Evolutionary conservation across 2,329 filamentous ascomycete genomes (phyloP), one percentile per base, ranked within the genome.

Genomic region (Paracamarosporium sp.): DNA sequence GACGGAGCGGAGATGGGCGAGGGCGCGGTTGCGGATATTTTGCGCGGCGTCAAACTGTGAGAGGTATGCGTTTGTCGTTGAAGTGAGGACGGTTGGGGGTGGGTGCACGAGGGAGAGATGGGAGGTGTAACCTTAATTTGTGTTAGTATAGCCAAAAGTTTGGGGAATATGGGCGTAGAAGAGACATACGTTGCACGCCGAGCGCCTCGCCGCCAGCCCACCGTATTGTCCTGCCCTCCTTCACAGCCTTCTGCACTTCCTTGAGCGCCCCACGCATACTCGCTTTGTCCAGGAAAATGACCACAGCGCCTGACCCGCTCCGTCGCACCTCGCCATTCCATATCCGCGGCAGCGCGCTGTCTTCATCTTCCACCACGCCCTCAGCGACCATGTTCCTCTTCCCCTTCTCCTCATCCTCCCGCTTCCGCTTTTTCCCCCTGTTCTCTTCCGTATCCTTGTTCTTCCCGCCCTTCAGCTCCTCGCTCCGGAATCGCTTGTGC

Each of bases 21-120:
- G 79, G 80, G 88, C 63, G 71, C 84, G 66, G 82, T 88, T 77
- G 82, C 89, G 78, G 76, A 87, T 82, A 85, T 90, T 79, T 82
- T 91, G 79, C 72, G 85, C 79, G 83, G 90, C 76, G 25, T 78
- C 75, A 80, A 93, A 98, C n/a, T 88, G 82, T 22, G 86, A 85
- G 84, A 98, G 96, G 81, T 93, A 98, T 33, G 88, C 87, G 71
- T 97, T 93, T 24, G 97, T 89, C 4, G 87, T 85, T 36, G 82
- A 79, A 70, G 96, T 88, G n/a, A 96, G 83, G 20, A 82, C 79
- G 12, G 81, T 78, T 40, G 85, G 86, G 56, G 89, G 81, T 0
- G 93, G 92, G 70, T 91, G 95, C 8, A 85, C 85, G 11, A 94
- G 81, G 38, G 83, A 82, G 63, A 91, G 85, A 76, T 97, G 93